phyloP scores from a whole-genome alignment of 1,284 basidiomycete genomes.

The Meira nashicola region DNA sequence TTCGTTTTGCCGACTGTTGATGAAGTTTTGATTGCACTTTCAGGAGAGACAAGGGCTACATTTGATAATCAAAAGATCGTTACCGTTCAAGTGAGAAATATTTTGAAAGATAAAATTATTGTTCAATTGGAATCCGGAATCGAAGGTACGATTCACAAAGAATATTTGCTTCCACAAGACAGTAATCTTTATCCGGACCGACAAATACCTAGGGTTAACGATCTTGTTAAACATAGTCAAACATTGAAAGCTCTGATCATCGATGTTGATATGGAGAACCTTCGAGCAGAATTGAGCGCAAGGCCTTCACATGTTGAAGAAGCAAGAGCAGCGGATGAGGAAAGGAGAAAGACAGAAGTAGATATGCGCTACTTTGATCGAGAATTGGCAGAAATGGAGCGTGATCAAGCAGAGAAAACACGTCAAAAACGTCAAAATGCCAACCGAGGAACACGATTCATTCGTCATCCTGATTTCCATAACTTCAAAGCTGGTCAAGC shows the following conservation, averaged over 20 bases:
- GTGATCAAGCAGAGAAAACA: constrained; percentile 62
- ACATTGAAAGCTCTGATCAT: constrained; percentile 77
- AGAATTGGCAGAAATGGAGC: constrained; percentile 65
- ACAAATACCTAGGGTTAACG: constrained; percentile 18
- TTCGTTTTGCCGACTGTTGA: constrained; percentile 68
- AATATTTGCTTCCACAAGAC: constrained; percentile 33
- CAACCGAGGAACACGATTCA: constrained; percentile 71
- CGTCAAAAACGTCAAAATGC: constrained; percentile 65
- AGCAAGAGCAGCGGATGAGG: constrained; percentile 59
- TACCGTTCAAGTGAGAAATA: constrained; percentile 67
- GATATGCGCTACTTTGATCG: constrained; percentile 69
- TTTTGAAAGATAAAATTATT: constrained; percentile 59
- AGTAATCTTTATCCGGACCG: constrained; percentile 9
- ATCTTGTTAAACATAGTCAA: constrained; percentile 59
- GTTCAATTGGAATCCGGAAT: constrained; percentile 86
- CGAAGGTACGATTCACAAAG: constrained; percentile 48
- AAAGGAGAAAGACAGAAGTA: constrained; percentile 55
- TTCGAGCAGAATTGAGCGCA: constrained; percentile 73
- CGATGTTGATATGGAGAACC: constrained; percentile 63
- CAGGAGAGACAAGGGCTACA: constrained; percentile 80
- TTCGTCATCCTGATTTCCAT: constrained; percentile 98
- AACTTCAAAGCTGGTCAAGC: constrained; percentile 88
- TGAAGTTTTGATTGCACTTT: constrained; percentile 91
- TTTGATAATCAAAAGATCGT: constrained; percentile 70
- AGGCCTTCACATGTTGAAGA: constrained; percentile 64